Conservation (phyloP, 768 basidiomycete genomes). For the Nidularia pulvinata region DNA sequence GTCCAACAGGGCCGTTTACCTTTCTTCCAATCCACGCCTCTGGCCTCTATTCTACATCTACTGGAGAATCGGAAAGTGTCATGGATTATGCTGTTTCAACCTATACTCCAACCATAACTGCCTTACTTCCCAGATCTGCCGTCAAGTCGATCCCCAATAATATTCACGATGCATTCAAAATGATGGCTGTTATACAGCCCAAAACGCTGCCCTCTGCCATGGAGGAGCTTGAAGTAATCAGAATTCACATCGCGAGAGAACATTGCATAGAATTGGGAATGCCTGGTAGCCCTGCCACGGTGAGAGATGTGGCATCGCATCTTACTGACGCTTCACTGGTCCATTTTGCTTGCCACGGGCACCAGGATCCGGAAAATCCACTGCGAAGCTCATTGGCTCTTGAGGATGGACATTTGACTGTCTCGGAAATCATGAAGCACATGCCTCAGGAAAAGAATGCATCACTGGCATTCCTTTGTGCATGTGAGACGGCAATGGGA, state of each 20-base stretch:
- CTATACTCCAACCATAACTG: not conserved
- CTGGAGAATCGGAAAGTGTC: not conserved
- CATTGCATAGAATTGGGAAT: not conserved
- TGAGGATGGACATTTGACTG: not conserved
- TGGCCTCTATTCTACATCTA: not conserved
- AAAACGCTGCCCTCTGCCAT: not conserved
- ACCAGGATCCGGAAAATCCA: not conserved
- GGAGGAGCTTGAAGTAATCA: not conserved
- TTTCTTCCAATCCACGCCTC: not conserved
- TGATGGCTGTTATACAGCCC: not conserved
- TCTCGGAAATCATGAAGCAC: not conserved
- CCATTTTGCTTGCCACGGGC: not conserved
- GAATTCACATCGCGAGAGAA: not conserved
- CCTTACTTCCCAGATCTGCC: not conserved
- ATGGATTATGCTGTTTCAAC: not conserved
- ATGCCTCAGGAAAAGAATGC: not conserved
- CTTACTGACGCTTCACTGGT: not conserved
- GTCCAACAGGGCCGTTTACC: not conserved
- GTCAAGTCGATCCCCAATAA: not conserved
- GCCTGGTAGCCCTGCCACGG: not conserved
- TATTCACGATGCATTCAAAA: not conserved
- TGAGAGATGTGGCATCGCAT: not conserved
- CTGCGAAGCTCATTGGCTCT: not conserved
- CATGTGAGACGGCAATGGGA: not conserved
- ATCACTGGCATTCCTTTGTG: not conserved